A percentile compares a stretch with the other conserved stretches of the same genome.
phyloP scores from a whole-genome alignment of 345 rosid genomes.

The Heritiera fomes region DNA sequence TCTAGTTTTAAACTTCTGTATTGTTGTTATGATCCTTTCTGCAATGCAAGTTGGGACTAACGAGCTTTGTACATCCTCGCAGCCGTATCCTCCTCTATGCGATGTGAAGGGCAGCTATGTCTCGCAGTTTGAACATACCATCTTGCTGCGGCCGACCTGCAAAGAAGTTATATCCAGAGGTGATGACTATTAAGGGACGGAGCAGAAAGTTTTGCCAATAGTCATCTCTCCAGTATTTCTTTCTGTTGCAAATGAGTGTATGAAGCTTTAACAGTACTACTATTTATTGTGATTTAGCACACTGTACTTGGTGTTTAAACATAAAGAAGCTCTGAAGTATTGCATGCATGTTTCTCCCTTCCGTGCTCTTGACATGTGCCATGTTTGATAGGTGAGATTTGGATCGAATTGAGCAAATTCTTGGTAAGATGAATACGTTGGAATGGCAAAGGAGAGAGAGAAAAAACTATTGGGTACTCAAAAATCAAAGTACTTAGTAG shows the following conservation, averaged over 20 bases:
- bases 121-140: conserved; percentile 91
- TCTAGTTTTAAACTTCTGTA: background rate
- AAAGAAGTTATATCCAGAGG: conserved; percentile 92
- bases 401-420: no score
- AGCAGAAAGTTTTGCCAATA: background rate
- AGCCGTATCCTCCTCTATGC: conserved; percentile 92
- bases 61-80: conserved; percentile 23
- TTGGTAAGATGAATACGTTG: no score
- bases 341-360: background rate
- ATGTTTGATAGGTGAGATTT: no score
- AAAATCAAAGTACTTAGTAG: no score
- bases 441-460: no score
- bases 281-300: background rate
- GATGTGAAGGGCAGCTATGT: conserved; percentile 90
- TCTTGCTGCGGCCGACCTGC: conserved; percentile 92
- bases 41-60: background rate
- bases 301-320: background rate
- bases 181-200: conserved; percentile 60
- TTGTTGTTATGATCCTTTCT: background rate
- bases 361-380: no score
- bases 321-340: background rate
- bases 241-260: background rate
- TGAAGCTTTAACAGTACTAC: background rate
- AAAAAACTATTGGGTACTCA: no score
- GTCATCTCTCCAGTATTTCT: background rate